phyloP scores from a whole-genome alignment of 345 rosid species.

The Euphorbia peplus region DNA sequence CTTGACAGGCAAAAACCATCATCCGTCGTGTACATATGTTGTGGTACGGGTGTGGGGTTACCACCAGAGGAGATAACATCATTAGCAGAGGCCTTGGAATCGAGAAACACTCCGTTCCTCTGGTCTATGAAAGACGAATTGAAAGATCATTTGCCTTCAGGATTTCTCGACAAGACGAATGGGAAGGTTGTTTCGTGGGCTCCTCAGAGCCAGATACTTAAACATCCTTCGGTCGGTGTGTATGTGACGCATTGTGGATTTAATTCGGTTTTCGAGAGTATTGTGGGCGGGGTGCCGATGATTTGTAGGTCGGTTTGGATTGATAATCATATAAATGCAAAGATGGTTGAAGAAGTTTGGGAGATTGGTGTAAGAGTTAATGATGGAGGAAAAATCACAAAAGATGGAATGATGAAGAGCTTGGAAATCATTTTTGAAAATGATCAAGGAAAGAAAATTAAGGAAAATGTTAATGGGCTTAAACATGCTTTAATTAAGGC shows the following conservation, averaged over 20 bases:
- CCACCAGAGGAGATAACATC: not conserved
- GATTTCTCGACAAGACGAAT: constrained; percentile 3
- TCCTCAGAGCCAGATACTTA: not conserved
- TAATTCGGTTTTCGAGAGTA: constrained; percentile 51
- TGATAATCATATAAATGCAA: constrained; percentile 44
- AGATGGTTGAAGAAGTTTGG: constrained; percentile 54
- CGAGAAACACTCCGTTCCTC: constrained; percentile 4
- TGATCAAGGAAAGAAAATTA: not conserved
- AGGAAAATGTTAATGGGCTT: not conserved
- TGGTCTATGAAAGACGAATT: constrained; percentile 23
- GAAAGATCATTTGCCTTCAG: constrained; percentile 4
- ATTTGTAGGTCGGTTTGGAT: constrained; percentile 53
- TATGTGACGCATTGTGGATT: constrained; percentile 32
- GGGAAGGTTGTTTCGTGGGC: constrained; percentile 14
- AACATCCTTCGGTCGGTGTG: constrained; percentile 3
- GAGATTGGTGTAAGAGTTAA: constrained; percentile 41
- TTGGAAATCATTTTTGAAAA: too few species aligned
- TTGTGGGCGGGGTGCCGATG: constrained; percentile 53
- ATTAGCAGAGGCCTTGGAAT: constrained; percentile 2
- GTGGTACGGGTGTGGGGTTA: not conserved
- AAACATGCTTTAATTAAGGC: not conserved
- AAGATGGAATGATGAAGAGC: not conserved
- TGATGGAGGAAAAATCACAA: constrained; percentile 24
- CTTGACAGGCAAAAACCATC: not conserved
- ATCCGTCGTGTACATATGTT: constrained; percentile 2